Base-by-base conservation (phyloP, 2,329 filamentous ascomycete species). In the Neofusicoccum cordaticola region DNA sequence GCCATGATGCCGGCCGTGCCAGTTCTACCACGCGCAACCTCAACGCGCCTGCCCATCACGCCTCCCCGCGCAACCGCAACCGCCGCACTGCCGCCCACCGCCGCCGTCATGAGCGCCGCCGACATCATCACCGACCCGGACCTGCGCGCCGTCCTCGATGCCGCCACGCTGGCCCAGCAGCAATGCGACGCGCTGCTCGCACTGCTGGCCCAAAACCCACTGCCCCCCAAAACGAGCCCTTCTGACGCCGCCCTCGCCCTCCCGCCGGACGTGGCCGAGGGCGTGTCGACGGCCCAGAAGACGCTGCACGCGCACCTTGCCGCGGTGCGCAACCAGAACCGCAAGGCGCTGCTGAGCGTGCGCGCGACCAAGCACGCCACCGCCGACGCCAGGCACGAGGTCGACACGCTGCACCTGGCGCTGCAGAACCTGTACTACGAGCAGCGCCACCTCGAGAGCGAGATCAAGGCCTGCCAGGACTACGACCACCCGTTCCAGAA, bases 401-500 rank as follows among this genome's bases (percentile, higher is more conserved):
- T 98, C 68, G 95, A 99, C 75, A 87, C 89, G 57, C 83, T 99
- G 67, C 93, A 98, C 75, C 84, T 99, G 42, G 91, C 96, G 73
- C 84, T 99, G 63, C 94, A 98, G 78, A 99, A 99, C 73, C 81
- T 99, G 7, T 96, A 95, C 77, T 99, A 99, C 74, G 94, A 99
- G 78, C 93, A 98, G 80, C 85, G 92, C 63, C 93, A 97, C 77
- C 81, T 99, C 63, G 88, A 91, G 68, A 91, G 91, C 56, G 95
- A 99, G 79, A 98, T 99, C 67, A 83, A 86, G 0, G 92, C 91
- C 8, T 98, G 95, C 76, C 91, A 97, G 74, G 90, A 89, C 60
- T 97, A 96, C 71, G 91, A 97, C 92, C 94, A 99, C 80, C 92
- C 91, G 68, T 97, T 97, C 76, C 87, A 89, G 68, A 87, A 91